phyloP scores from a whole-genome alignment of 306 rosid species.

The Cucumis cinereus region DNA sequence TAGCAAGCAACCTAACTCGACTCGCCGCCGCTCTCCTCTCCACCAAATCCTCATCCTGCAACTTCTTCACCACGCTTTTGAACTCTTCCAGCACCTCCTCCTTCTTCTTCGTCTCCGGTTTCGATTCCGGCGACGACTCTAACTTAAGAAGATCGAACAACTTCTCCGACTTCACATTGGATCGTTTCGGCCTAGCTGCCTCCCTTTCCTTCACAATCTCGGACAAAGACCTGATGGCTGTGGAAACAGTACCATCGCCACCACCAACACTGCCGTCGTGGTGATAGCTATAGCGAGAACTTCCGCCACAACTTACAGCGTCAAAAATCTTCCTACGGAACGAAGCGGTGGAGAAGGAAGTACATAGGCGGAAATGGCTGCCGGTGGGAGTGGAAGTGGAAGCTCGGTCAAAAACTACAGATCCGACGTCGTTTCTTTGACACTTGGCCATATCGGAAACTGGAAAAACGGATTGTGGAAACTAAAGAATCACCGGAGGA shows the following conservation, averaged over 20 bases:
- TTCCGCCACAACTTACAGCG: constrained; percentile 83
- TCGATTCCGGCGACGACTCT: constrained; percentile 36
- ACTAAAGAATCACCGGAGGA: constrained; percentile 11
- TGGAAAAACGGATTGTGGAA: constrained; percentile 6
- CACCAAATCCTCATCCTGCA: constrained; percentile 39
- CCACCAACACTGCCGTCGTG: neutral
- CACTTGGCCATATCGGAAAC: constrained; percentile 49
- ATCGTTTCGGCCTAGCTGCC: neutral
- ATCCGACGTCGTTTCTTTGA: constrained; percentile 50
- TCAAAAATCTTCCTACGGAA: constrained; percentile 56
- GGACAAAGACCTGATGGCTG: constrained; percentile 13
- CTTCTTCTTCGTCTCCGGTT: constrained; percentile 42
- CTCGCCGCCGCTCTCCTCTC: constrained; percentile 48
- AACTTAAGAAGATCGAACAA: constrained; percentile 62
- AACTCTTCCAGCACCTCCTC: constrained; percentile 49
- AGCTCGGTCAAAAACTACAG: constrained; percentile 40
- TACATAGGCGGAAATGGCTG: constrained; percentile 43
- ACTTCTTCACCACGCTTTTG: constrained; percentile 46
- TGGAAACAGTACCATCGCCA: neutral
- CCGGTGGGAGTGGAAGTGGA: constrained; percentile 13
- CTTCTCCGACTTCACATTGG: constrained; percentile 49
- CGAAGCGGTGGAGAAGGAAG: constrained; percentile 40
- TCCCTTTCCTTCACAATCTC: constrained; percentile 10
- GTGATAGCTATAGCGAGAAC: constrained; percentile 36
- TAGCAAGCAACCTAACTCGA: constrained; percentile 47